Conservation (phyloP, 1,284 basidiomycete species). For the Microbotryum violaceum region DNA sequence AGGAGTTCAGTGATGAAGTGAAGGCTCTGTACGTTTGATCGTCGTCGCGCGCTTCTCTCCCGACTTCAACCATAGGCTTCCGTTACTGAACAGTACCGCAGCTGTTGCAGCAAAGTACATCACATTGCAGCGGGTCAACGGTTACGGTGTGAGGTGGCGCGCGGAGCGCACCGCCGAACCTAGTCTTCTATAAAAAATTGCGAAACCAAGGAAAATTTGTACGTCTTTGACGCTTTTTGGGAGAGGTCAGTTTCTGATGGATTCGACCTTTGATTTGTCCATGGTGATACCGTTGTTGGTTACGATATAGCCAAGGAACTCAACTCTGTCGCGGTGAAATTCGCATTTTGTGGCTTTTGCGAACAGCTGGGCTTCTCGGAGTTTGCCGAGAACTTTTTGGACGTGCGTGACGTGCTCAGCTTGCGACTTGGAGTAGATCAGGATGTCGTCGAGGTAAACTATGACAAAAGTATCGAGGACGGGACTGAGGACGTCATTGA, state of each 20-base stretch:
- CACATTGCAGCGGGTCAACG: too few species aligned
- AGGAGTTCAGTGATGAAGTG: too few species aligned
- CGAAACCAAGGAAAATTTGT: constrained; percentile 31
- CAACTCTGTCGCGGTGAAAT: constrained; percentile 32
- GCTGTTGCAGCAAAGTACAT: too few species aligned
- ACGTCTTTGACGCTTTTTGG: constrained; percentile 28
- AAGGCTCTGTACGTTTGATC: too few species aligned
- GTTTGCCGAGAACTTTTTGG: constrained; percentile 40
- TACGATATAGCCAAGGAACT: constrained; percentile 47
- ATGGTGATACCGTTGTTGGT: constrained; percentile 40
- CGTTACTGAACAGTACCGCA: too few species aligned
- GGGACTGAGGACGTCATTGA: too few species aligned
- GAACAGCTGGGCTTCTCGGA: constrained; percentile 32
- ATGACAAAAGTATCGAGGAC: constrained; percentile 35
- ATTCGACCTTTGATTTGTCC: constrained; percentile 44
- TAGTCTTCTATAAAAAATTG: constrained; percentile 33
- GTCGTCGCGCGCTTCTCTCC: too few species aligned
- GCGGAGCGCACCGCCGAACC: too few species aligned
- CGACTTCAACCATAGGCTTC: too few species aligned
- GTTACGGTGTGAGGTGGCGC: too few species aligned
- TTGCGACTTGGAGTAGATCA: constrained; percentile 44
- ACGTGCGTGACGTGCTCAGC: constrained; percentile 41
- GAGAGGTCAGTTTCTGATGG: constrained; percentile 34
- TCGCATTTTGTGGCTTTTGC: constrained; percentile 11
- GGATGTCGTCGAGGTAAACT: constrained; percentile 40